These are phyloP conservation scores for Aspergillus bertholletiae DNA, from an alignment of 495 filamentous ascomycete species.

Conservation along the genomic window DNA sequence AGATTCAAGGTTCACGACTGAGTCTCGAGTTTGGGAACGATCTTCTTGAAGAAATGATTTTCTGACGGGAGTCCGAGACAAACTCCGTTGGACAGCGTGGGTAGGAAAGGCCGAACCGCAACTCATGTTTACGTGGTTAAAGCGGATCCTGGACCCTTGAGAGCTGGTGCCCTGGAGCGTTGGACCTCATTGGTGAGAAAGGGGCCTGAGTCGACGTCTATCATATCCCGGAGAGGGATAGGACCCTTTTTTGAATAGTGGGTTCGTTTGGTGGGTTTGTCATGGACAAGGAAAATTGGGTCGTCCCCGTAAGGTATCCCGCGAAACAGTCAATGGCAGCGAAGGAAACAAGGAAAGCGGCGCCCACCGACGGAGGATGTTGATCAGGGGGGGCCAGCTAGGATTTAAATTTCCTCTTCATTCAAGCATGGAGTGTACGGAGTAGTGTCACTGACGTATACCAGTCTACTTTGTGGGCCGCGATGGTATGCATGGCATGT, in stretches of 20 bases:
- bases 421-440: no score
- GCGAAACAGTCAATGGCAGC: neutral
- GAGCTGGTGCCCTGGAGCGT: neutral
- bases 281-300: neutral
- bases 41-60: constrained; percentile 1
- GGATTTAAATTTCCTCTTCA: no score
- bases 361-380: neutral
- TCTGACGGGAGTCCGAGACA: neutral
- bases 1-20: neutral
- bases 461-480: no score
- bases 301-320: neutral
- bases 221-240: neutral
- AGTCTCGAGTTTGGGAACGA: neutral
- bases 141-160: neutral
- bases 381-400: no score
- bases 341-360: neutral
- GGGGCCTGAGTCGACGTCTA: neutral
- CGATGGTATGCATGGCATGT: no score
- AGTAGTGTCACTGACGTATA: no score
- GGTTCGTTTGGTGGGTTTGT: neutral
- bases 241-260: neutral
- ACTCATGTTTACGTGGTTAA: neutral
- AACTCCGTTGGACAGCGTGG: neutral
- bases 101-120: neutral
- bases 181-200: neutral